Conservation (phyloP, 352 stramenopile species). For the Phytopythium litorale region DNA sequence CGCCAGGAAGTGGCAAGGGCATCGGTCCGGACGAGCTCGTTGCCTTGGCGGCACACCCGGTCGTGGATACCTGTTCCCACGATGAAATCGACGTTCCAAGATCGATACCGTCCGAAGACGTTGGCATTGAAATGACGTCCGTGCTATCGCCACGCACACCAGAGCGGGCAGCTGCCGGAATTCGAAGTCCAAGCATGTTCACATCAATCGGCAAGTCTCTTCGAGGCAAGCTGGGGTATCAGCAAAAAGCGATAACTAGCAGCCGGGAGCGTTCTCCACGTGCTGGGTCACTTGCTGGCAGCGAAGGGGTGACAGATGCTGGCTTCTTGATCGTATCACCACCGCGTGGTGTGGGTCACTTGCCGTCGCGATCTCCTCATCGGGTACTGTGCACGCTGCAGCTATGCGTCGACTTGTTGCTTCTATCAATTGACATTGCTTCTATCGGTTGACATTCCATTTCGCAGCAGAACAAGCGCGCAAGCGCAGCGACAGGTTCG, state of each 20-base stretch:
- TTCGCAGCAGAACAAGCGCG: neutral
- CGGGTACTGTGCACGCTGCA: neutral
- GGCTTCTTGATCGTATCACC: constrained; percentile 1
- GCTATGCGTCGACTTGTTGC: neutral
- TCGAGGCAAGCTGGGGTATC: constrained; percentile 31
- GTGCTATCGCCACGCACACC: constrained; percentile 7
- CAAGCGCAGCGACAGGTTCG: neutral
- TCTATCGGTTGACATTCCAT: neutral
- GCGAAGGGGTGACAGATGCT: neutral
- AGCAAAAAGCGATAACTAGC: constrained; percentile 1
- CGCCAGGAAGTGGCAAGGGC: neutral
- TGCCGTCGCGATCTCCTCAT: neutral
- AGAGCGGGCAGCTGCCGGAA: constrained; percentile 11
- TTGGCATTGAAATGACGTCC: constrained; percentile 6
- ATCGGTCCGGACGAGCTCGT: constrained; percentile 14
- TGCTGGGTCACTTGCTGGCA: neutral
- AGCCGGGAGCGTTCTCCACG: constrained; percentile 3
- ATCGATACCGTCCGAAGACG: constrained; percentile 7
- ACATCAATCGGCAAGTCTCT: constrained; percentile 38
- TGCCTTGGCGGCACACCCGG: constrained; percentile 23
- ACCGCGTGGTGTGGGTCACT: neutral
- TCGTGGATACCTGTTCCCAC: neutral
- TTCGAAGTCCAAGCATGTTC: constrained; percentile 32
- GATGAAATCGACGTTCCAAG: constrained; percentile 8
- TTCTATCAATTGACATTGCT: neutral